phyloP scores from a whole-genome alignment of 768 basidiomycete genomes.

The Lyophyllum decastes region DNA sequence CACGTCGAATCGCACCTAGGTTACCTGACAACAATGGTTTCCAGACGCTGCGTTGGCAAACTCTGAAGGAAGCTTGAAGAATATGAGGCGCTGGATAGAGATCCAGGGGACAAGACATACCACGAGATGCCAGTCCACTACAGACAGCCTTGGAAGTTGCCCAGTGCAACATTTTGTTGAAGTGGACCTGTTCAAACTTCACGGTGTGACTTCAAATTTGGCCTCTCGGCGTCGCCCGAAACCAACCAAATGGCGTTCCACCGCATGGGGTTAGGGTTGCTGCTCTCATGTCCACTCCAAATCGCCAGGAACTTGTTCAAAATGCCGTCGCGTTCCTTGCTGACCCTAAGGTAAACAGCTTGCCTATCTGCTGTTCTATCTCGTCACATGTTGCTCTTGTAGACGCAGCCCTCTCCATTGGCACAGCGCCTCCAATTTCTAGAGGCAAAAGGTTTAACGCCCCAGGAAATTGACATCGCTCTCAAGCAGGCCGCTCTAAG shows the following conservation, averaged over 20 bases:
- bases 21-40: conserved; percentile 24
- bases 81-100: background rate
- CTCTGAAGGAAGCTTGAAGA: conserved; percentile 25
- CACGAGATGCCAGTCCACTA: conserved; percentile 46
- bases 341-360: conserved; percentile 69
- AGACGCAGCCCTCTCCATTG: conserved; percentile 80
- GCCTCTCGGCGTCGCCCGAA: conserved; percentile 26
- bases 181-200: conserved; percentile 11
- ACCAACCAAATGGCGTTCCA: conserved; percentile 10
- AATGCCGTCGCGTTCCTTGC: conserved; percentile 84
- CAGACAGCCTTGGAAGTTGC: conserved; percentile 51
- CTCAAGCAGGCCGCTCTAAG: conserved; percentile 59
- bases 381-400: conserved; percentile 6
- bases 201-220: conserved; percentile 16
- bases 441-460: conserved; percentile 89
- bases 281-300: conserved; percentile 35
- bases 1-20: conserved; percentile 28
- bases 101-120: conserved; percentile 29
- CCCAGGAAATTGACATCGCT: conserved; percentile 83
- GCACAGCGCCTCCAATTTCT: conserved; percentile 90
- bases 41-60: conserved; percentile 37
- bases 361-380: background rate
- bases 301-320: conserved; percentile 72
- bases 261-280: conserved; percentile 18
- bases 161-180: conserved; percentile 49